These are phyloP conservation scores for Penicillium sp. DNA, from an alignment of 2,329 filamentous ascomycete species.

Conservation along the genomic window DNA sequence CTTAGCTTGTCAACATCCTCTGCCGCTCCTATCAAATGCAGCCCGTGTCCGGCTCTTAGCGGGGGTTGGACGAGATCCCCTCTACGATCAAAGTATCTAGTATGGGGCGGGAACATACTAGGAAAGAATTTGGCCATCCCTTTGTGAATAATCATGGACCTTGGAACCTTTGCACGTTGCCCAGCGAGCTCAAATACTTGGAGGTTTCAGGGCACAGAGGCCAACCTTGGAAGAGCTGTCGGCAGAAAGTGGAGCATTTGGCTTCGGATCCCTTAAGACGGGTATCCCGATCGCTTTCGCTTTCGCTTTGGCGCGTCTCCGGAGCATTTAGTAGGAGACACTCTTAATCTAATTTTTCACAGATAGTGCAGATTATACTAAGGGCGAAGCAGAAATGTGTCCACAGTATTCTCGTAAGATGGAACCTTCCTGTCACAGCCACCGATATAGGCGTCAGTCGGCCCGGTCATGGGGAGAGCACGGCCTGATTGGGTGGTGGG, in stretches of 20 bases:
- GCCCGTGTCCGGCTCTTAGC: slow-evolving; percentile 7
- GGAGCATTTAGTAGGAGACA: not conserved
- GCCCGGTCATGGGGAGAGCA: slow-evolving; percentile 20
- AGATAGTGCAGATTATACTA: slow-evolving; percentile 12
- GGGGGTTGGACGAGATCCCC: not conserved
- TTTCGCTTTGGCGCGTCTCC: not conserved
- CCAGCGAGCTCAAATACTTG: slow-evolving; percentile 1
- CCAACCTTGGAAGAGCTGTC: not conserved
- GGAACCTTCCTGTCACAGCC: slow-evolving; percentile 15
- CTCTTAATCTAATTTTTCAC: not conserved
- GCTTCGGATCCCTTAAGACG: slow-evolving; percentile 8
- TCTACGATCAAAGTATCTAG: not conserved
- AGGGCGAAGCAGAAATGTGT: slow-evolving; percentile 3
- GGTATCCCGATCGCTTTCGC: slow-evolving; percentile 10
- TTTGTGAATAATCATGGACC: slow-evolving; percentile 3
- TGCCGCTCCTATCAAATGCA: slow-evolving; percentile 23
- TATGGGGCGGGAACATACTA: not conserved
- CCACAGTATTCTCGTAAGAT: slow-evolving; percentile 3
- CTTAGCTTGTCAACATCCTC: slow-evolving; percentile 19
- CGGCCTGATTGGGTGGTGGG: slow-evolving; percentile 18
- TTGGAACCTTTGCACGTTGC: slow-evolving; percentile 1
- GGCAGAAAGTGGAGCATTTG: slow-evolving; percentile 12
- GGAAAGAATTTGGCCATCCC: not conserved
- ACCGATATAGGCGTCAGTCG: slow-evolving; percentile 21
- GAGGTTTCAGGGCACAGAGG: slow-evolving; percentile 7